Base-by-base conservation (phyloP, 1,139 yeast species). In the Scheffersomyces illinoinensis region DNA sequence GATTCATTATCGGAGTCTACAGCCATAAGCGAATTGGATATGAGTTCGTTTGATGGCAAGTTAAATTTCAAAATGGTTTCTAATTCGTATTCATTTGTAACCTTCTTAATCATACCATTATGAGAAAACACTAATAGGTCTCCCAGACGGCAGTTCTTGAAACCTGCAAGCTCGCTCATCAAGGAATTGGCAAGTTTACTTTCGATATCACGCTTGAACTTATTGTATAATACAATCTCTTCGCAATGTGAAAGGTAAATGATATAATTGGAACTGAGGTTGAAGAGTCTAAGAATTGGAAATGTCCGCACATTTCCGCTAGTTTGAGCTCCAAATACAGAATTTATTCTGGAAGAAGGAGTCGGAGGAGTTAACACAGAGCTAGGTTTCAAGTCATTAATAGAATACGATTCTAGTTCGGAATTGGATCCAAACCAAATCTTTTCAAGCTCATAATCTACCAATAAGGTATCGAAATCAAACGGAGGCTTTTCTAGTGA, bases 41-140 rank as follows among this genome's bases (percentile, higher is more conserved):
- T 69, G 51, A 69, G 62, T 24, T 69, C 82, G 53, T 66, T 70
- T 4, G 68, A 59, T 0, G 75, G 72, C n/a, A 78, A 61, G 0
- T 64, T 58, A 54, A 73, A 62, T 26, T 66, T 54, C 20, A 68
- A 24, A 2, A 72, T 21, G 3, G 56, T 58, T 3, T 62, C 57
- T 19, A 65, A 52, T 0, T 63, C 61, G 1, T 66, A 63, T 1
- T 66, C 61, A 6, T 48, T 47, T 1, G 64, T 61, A 5, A 76
- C 57, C 5, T 61, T 62, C 53, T 75, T 77, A 5, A 84, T 64
- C 0, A 59, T 57, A 0, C 87, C 88, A 46, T 67, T 66, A 54
- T 72, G 75, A 0, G 86, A 81, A 76, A 78, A 83, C 10, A 76
- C 64, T 0, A 83, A 53, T 3, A 77, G 57, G 17, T 75, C 73